Base-by-base conservation (phyloP, 2,329 filamentous ascomycete species). In the Sclerotiophoma versabilis region DNA sequence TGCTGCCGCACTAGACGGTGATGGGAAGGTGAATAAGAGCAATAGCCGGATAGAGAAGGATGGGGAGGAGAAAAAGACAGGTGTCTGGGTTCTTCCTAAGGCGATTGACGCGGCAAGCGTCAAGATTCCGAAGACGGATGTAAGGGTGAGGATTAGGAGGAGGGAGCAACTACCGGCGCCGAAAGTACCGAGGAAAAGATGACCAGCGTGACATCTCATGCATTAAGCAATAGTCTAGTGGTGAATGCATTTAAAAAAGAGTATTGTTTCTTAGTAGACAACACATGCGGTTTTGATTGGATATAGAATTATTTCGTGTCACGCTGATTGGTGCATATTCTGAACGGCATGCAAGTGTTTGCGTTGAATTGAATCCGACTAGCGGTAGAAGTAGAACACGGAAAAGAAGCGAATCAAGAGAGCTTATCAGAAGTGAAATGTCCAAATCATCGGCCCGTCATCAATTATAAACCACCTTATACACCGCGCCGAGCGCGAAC, bases 111-210 rank as follows among this genome's bases (percentile, higher is more conserved):
- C 66, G 19, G 80, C 79, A 5, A 80, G 76, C 47, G 80, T 84
- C 12, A 81, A 79, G 61, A 74, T 78, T 51, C 84, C 84, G 9
- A 76, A 70, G 37, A 75, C 75, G 12, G 81, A 86, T 62, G 72
- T 84, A 7, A 78, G 80, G 46, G 85, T 86, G 3, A 81, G 80
- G 68, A 76, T 88, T 46, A 80, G 74, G 45, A 72, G 77, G 53
- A 61, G 70, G 46, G 67, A 74, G 54, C 64, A 42, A 17, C 25
- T 57, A 15, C 48, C 48, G 4, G 32, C 44, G 22, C 54, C 48
- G 6, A 52, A 45, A 29, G 38, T 44, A 23, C 49, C 49, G 9
- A 52, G 54, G 34, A 57, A 52, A 38, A 57, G 38, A 26, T 52
- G 34, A 37, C 5, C 9, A 26, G 26, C 23, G 12, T 22, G 6